Conservation (phyloP, 192 early-diverging fungal genomes). For the Linnemannia elongata region DNA sequence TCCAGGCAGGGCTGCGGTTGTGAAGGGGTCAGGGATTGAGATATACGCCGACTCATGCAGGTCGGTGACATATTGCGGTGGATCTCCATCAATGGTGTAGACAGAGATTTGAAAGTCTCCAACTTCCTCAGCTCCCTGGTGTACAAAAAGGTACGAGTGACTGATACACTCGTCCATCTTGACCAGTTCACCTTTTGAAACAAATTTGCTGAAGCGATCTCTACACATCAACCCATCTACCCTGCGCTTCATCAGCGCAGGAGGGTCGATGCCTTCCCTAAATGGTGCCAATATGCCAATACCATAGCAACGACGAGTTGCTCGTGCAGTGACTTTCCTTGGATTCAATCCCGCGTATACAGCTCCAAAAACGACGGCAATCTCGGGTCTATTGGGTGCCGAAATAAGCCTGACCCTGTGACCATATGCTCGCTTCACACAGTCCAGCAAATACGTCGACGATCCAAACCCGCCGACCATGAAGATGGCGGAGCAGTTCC, state of each 20-base stretch:
- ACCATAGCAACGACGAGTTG: constrained; percentile 36
- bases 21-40: constrained; percentile 17
- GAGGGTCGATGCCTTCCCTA: constrained; percentile 15
- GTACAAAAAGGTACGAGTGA: not conserved
- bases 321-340: constrained; percentile 23
- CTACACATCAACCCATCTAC: not conserved
- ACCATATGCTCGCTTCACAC: constrained; percentile 54
- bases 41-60: constrained; percentile 5
- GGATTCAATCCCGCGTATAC: constrained; percentile 63
- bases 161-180: constrained; percentile 27
- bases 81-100: constrained; percentile 29
- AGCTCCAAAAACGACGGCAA: constrained; percentile 65
- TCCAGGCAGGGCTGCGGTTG: not conserved
- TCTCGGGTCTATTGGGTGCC: constrained; percentile 46
- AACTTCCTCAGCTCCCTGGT: not conserved
- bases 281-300: not conserved
- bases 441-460: constrained; percentile 58
- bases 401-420: constrained; percentile 53
- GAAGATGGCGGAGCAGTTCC: constrained; percentile 49
- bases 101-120: not conserved
- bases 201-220: constrained; percentile 28
- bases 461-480: constrained; percentile 65
- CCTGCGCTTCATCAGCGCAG: not conserved
- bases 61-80: constrained; percentile 17
- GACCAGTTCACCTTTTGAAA: constrained; percentile 24